phyloP scores from a whole-genome alignment of 2,329 filamentous ascomycete genomes.

The Neurospora sp. region DNA sequence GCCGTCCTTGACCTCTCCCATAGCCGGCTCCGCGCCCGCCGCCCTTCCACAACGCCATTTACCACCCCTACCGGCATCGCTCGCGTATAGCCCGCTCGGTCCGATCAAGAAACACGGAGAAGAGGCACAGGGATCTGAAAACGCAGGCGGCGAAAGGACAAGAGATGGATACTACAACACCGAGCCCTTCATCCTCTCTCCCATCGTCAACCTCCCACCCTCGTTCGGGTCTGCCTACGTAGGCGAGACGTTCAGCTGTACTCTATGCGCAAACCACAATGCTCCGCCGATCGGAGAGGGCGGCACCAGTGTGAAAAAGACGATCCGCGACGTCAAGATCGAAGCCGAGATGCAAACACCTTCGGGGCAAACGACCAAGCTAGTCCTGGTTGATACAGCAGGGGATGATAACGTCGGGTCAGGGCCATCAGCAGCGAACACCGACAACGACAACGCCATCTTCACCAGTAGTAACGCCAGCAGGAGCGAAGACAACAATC shows the following conservation, averaged over 20 bases:
- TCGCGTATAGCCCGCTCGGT: constrained; percentile 50
- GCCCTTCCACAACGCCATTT: constrained; percentile 33
- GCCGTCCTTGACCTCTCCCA: constrained; percentile 64
- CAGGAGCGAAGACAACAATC: constrained; percentile 5
- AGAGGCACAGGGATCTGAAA: neutral
- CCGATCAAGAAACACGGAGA: neutral
- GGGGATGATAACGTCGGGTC: neutral
- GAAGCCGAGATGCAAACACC: constrained; percentile 95
- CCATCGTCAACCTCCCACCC: constrained; percentile 72
- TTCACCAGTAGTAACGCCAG: neutral
- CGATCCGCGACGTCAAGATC: constrained; percentile 69
- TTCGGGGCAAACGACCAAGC: constrained; percentile 39
- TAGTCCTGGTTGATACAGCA: constrained; percentile 37
- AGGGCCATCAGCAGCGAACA: neutral
- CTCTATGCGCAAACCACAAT: constrained; percentile 93
- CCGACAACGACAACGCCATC: constrained; percentile 7
- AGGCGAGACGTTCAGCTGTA: constrained; percentile 90
- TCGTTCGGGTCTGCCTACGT: constrained; percentile 93
- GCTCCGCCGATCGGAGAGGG: constrained; percentile 19
- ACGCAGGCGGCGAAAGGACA: neutral
- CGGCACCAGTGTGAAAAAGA: constrained; percentile 25
- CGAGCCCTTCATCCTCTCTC: constrained; percentile 48
- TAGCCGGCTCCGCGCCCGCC: constrained; percentile 54
- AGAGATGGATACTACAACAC: constrained; percentile 28
- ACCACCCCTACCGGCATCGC: constrained; percentile 51